Conservation (phyloP, 1,139 yeast species). For the Kazachstania sp. region DNA sequence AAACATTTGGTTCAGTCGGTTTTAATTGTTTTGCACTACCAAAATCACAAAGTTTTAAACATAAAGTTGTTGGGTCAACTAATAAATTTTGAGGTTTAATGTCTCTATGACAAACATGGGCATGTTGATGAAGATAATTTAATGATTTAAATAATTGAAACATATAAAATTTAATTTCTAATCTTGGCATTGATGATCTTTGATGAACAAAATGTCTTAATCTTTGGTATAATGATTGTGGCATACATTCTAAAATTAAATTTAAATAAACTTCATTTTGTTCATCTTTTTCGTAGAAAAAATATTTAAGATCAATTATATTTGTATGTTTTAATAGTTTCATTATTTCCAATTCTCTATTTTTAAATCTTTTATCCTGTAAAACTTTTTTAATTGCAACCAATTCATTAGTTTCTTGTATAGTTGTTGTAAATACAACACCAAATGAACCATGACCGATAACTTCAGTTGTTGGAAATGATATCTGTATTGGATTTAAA, state of each 20-base stretch:
- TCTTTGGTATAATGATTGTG: slow-evolving; percentile 90
- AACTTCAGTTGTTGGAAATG: slow-evolving; percentile 44
- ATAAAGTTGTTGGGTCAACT: slow-evolving; percentile 76
- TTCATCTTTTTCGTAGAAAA: slow-evolving; percentile 62
- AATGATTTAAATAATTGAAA: slow-evolving; percentile 87
- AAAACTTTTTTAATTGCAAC: slow-evolving; percentile 93
- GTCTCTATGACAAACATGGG: slow-evolving; percentile 92
- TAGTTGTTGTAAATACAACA: slow-evolving; percentile 80
- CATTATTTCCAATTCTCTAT: slow-evolving; percentile 95
- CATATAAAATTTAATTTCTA: slow-evolving; percentile 83
- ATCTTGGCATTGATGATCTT: slow-evolving; percentile 70
- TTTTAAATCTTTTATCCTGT: slow-evolving; percentile 92
- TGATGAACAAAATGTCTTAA: slow-evolving; percentile 74
- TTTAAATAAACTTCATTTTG: slow-evolving; percentile 64
- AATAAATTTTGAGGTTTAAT: slow-evolving; percentile 92
- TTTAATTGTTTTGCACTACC: slow-evolving; percentile 95
- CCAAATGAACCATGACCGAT: slow-evolving; percentile 98
- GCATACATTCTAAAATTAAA: slow-evolving; percentile 82
- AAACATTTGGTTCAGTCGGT: slow-evolving; percentile 87
- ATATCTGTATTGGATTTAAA: slow-evolving; percentile 25
- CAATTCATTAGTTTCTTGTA: slow-evolving; percentile 62
- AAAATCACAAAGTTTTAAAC: slow-evolving; percentile 87
- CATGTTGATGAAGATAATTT: slow-evolving; percentile 76
- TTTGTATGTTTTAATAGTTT: slow-evolving; percentile 73
- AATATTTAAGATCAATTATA: slow-evolving; percentile 81